Conservation (phyloP, 1,284 basidiomycete species). For the Boletus smithii region DNA sequence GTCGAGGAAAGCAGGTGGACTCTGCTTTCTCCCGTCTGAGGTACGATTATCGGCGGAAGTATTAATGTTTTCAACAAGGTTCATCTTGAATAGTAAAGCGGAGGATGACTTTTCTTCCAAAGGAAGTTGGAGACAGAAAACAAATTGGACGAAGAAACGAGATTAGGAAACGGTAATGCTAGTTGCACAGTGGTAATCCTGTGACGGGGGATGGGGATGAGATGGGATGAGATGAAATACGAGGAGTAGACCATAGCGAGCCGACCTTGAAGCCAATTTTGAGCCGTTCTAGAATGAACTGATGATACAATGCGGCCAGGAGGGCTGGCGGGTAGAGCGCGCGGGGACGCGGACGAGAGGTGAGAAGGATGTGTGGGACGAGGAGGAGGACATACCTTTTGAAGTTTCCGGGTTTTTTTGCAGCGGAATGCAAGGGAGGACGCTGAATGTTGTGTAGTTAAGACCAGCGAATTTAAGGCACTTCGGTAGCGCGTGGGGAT, state of each 20-base stretch:
- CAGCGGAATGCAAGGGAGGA: conserved; percentile 38
- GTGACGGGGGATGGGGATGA: conserved; percentile 17
- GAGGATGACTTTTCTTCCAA: conserved; percentile 51
- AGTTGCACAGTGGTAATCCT: conserved; percentile 70
- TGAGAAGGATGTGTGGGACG: conserved; percentile 6
- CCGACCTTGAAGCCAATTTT: conserved; percentile 67
- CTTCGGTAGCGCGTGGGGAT: conserved; percentile 44
- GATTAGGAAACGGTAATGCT: conserved; percentile 56
- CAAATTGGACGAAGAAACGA: conserved; percentile 49
- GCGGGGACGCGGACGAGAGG: conserved; percentile 15
- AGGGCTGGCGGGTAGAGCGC: conserved; percentile 30
- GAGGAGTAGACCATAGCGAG: conserved; percentile 16
- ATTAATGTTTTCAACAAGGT: conserved; percentile 63
- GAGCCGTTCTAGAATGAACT: conserved; percentile 74
- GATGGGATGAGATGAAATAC: conserved; percentile 10
- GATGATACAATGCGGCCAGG: conserved; percentile 67
- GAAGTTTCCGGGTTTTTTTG: conserved; percentile 43
- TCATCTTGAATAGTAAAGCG: conserved; percentile 57
- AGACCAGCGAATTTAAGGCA: conserved; percentile 38
- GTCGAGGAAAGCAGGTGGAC: conserved; percentile 85
- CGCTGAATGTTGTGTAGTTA: conserved; percentile 35
- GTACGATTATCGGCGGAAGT: conserved; percentile 66
- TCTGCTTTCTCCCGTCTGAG: conserved; percentile 72
- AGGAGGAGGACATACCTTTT: conserved; percentile 32
- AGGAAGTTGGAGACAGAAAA: conserved; percentile 50